phyloP scores from a whole-genome alignment of 1,284 basidiomycete genomes.

The Neonothopanus nambi region DNA sequence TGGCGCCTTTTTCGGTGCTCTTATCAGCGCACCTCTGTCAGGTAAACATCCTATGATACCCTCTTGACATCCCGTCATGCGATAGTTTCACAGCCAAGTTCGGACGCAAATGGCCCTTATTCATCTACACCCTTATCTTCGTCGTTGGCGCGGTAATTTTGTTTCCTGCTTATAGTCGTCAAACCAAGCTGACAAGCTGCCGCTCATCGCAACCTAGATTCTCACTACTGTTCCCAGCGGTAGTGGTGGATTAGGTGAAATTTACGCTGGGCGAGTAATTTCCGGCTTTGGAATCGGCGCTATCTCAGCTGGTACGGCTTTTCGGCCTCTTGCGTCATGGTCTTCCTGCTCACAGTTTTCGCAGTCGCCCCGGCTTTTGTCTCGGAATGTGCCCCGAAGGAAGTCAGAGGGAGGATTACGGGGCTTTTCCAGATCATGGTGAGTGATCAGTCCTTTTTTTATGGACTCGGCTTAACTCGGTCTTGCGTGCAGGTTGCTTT shows the following conservation, averaged over 20 bases:
- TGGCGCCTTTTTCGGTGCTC: conserved; percentile 69
- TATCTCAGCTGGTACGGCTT: conserved; percentile 39
- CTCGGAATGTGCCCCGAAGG: conserved; percentile 66
- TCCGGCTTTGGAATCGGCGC: conserved; percentile 56
- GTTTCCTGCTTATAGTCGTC: conserved; percentile 20
- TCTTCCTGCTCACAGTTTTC: not conserved
- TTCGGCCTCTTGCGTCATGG: not conserved
- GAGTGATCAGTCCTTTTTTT: no score
- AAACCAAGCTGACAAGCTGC: not conserved
- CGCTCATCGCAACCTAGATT: not conserved
- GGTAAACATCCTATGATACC: conserved; percentile 27
- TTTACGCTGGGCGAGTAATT: conserved; percentile 62
- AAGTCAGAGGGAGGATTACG: conserved; percentile 58
- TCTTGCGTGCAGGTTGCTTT: not conserved
- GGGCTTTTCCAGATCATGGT: conserved; percentile 70
- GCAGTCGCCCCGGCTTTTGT: conserved; percentile 62
- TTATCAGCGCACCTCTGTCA: conserved; percentile 55
- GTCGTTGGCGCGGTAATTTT: conserved; percentile 54
- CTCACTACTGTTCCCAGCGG: conserved; percentile 34
- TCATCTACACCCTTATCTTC: conserved; percentile 57
- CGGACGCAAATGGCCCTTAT: conserved; percentile 48
- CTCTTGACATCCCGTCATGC: not conserved
- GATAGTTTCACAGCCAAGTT: conserved; percentile 34
- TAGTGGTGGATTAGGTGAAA: conserved; percentile 47
- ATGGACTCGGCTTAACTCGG: no score